Base-by-base conservation (phyloP, 2,329 filamentous ascomycete species). In the Colletotrichum noveboracense region DNA sequence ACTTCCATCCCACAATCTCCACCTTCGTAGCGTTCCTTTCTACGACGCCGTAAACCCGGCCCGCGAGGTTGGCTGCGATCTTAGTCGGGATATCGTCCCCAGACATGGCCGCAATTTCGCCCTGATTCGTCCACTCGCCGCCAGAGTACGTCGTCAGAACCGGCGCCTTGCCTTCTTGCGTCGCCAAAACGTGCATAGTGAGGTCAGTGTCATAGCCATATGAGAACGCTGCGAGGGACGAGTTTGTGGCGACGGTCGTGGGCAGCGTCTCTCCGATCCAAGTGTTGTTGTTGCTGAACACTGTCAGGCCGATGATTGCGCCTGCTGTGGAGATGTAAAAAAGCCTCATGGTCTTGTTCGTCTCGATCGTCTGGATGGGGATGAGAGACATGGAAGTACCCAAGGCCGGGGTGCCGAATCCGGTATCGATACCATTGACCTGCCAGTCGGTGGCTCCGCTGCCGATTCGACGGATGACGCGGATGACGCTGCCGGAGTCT, bases 1-100 rank as follows among this genome's bases (percentile, higher is more conserved):
- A 77, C 67, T 71, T 66, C 76, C 76, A 77, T 32, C 76, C 76
- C 6, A 73, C 65, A 6, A 77, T 70, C 38, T 73, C 65, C 12
- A 77, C 73, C n/a, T 36, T 76, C 12, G 28, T 48, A 1, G 21
- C 32, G 7, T 56, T 64, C 26, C 74, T 60, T 68, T 73, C 69
- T 1, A 76, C 69, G 7, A 75, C 38, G 16, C 76, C 76, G 55
- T 77, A 77, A 6, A 77, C 76, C 26, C 76, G 66, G 6, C 73
- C 76, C 6, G 43, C 76, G 24, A 38, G 32, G 28, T 77, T 77
- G 21, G 74, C 76, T 3, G 76, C 52, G 14, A 77, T 58, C 38
- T 67, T 76, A 52, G 60, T 21, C 5, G 76, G 76, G 26, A 18
- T 70, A 13, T 76, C 69, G 12, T 70, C 69, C 5, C 69, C 74